Conservation (phyloP, 1,284 basidiomycete species). For the Coniferiporia weirii region DNA sequence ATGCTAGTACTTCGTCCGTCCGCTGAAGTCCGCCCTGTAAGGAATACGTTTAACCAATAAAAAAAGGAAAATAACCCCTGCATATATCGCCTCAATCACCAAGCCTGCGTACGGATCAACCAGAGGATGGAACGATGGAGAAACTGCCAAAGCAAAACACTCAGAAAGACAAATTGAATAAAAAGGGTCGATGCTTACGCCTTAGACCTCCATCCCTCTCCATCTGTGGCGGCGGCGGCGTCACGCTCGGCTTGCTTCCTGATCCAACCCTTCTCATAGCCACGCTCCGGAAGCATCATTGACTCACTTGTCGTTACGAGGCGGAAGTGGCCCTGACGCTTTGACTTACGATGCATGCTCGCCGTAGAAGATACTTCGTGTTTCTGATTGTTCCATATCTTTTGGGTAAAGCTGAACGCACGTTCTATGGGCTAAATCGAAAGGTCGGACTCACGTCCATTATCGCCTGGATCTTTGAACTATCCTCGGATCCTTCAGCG, state of each 20-base stretch:
- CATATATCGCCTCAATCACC: background rate
- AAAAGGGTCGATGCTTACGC: constrained; percentile 31
- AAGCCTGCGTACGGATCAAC: background rate
- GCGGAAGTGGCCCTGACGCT: constrained; percentile 52
- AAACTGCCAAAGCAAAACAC: background rate
- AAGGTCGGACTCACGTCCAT: constrained; percentile 48
- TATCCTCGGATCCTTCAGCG: constrained; percentile 53
- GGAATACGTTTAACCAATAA: background rate
- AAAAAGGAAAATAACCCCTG: background rate
- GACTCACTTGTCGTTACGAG: constrained; percentile 65
- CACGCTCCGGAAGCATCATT: constrained; percentile 50
- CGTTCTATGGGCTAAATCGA: background rate
- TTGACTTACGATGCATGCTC: background rate
- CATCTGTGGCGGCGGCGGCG: constrained; percentile 42
- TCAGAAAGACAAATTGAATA: background rate
- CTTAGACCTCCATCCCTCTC: constrained; percentile 62
- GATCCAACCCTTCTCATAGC: constrained; percentile 69
- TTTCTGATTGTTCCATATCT: constrained; percentile 16
- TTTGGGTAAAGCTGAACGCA: background rate
- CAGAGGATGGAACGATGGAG: background rate
- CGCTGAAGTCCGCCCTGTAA: background rate
- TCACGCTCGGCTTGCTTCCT: constrained; percentile 54
- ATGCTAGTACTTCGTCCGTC: background rate
- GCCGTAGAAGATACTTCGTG: background rate
- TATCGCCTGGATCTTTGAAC: constrained; percentile 51